These are phyloP conservation scores for Drechslerella dactyloides DNA, from an alignment of 2,329 filamentous ascomycete genomes.

Conservation along the genomic window DNA sequence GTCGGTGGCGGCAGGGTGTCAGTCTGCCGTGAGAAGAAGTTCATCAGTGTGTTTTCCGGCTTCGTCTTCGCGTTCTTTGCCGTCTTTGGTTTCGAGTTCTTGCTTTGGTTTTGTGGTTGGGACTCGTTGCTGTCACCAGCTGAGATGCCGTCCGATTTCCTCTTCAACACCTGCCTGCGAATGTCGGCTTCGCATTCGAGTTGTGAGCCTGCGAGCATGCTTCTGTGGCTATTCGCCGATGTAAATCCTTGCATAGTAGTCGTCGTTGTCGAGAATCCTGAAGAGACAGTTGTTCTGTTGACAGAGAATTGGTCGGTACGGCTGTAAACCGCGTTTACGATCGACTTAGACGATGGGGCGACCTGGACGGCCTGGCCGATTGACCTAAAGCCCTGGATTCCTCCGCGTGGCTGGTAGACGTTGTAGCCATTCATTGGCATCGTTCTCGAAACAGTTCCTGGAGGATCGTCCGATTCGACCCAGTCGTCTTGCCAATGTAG, in stretches of 20 bases:
- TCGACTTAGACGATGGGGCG: slow-evolving; percentile 38
- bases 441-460: slow-evolving; percentile 7
- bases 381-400: slow-evolving; percentile 4
- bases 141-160: slow-evolving; percentile 41
- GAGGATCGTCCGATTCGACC: slow-evolving; percentile 35
- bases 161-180: slow-evolving; percentile 33
- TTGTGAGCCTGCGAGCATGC: slow-evolving; percentile 55
- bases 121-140: slow-evolving; percentile 1
- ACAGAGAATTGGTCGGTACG: slow-evolving; percentile 40
- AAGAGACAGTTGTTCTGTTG: slow-evolving; percentile 28
- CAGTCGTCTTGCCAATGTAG: slow-evolving; percentile 35
- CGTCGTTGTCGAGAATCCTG: slow-evolving; percentile 21
- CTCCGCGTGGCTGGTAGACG: slow-evolving; percentile 11
- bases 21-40: slow-evolving; percentile 51
- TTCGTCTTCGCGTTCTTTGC: slow-evolving; percentile 33
- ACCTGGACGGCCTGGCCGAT: slow-evolving; percentile 19
- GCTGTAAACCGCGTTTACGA: slow-evolving; percentile 32
- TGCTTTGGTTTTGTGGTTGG: neutral
- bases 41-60: slow-evolving; percentile 51
- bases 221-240: slow-evolving; percentile 54
- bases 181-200: slow-evolving; percentile 52
- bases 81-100: slow-evolving; percentile 26
- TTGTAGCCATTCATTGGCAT: slow-evolving; percentile 17
- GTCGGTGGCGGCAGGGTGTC: slow-evolving; percentile 14
- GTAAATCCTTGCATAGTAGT: slow-evolving; percentile 52